Evolutionary conservation across 805 yeast species (phyloP).

Genomic region (Wickerhamia fluorescens): DNA sequence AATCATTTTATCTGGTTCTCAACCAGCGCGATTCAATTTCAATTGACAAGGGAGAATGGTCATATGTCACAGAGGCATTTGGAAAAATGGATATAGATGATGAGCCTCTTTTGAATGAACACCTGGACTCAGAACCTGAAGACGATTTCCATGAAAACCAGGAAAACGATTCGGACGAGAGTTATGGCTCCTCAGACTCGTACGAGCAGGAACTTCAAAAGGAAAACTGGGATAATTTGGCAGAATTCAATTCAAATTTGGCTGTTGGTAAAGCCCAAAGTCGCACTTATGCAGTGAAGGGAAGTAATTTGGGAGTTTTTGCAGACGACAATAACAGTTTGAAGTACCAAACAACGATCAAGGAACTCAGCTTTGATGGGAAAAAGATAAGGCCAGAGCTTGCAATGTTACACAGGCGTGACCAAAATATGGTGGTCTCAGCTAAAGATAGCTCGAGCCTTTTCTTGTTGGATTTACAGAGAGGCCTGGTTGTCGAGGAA

Average conservation of each 20-base stretch:
- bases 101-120: too few relatives aligned
- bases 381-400: slow-evolving; percentile 46
- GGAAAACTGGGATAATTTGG: slow-evolving; percentile 2
- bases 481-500: slow-evolving; percentile 81
- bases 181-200: too few relatives aligned
- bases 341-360: slow-evolving; percentile 62
- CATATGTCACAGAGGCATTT: slow-evolving; percentile 53
- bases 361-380: slow-evolving; percentile 49
- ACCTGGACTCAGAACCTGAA: slow-evolving; percentile 14
- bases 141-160: slow-evolving; percentile 3
- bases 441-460: slow-evolving; percentile 42
- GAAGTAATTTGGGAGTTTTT: slow-evolving; percentile 75
- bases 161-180: slow-evolving; percentile 4
- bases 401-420: slow-evolving; percentile 74
- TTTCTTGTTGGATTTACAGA: slow-evolving; percentile 70
- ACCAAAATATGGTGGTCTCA: slow-evolving; percentile 60
- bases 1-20: slow-evolving; percentile 53
- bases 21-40: slow-evolving; percentile 45
- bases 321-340: slow-evolving; percentile 47
- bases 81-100: slow-evolving; percentile 26
- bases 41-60: slow-evolving; percentile 36
- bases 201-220: too few relatives aligned
- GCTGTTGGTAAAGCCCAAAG: slow-evolving; percentile 66
- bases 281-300: slow-evolving; percentile 74
- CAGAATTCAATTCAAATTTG: slow-evolving; percentile 53